Percentiles rank a stretch among this genome's conserved stretches.
Conservation (phyloP, 2,329 filamentous ascomycete genomes). For the Exophiala aquamarina region DNA sequence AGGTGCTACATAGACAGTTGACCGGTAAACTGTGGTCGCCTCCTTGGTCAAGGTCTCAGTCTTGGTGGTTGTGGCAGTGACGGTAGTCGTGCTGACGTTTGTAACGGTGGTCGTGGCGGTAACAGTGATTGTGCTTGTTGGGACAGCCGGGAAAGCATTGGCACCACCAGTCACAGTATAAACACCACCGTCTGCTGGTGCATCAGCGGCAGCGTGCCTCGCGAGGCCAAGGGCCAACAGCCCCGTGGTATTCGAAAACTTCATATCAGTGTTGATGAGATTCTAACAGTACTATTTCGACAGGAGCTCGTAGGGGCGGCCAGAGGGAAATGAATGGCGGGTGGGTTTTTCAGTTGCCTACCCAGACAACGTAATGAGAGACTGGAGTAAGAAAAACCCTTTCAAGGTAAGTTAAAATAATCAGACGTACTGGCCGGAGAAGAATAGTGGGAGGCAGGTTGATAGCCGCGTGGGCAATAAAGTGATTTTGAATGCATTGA, state of each 20-base stretch:
- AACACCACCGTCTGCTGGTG: background rate
- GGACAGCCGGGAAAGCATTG: background rate
- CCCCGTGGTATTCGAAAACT: conserved; percentile 4
- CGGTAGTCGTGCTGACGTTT: conserved; percentile 6
- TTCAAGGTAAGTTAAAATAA: background rate
- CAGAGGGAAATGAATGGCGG: conserved; percentile 6
- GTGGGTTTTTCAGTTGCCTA: conserved; percentile 11
- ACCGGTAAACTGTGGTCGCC: conserved; percentile 12
- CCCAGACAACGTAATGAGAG: conserved; percentile 14
- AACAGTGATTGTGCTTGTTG: background rate
- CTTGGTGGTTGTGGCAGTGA: conserved; percentile 7
- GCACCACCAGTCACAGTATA: background rate
- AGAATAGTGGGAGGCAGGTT: too few species aligned
- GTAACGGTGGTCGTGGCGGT: conserved; percentile 9
- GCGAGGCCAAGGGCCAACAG: conserved; percentile 10
- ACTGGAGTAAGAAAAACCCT: conserved; percentile 4
- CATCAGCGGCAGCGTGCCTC: conserved; percentile 1
- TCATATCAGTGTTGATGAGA: conserved; percentile 5
- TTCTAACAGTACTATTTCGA: too few species aligned
- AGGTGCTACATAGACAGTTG: conserved; percentile 9
- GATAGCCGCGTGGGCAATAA: too few species aligned
- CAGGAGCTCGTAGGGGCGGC: too few species aligned
- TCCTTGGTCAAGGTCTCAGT: conserved; percentile 15
- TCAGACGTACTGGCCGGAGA: too few species aligned
- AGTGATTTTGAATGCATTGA: too few species aligned